Base-by-base conservation (phyloP, 2,329 filamentous ascomycete genomes). In the Periglandula ipomoeae region DNA sequence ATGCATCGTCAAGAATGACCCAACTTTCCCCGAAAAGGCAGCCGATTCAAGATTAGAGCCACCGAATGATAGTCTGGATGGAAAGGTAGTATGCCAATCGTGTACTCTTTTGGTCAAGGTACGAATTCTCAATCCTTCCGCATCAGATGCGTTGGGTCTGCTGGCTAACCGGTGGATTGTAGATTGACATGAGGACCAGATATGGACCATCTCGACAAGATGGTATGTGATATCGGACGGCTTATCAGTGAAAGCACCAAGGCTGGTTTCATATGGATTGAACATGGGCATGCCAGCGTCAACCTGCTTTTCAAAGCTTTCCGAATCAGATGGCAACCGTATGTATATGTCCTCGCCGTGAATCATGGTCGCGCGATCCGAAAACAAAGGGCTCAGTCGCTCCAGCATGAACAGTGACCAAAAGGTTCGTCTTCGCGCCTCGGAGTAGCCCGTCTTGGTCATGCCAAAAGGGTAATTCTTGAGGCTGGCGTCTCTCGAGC, bases 371-470 rank as follows among this genome's bases (percentile, higher is more conserved):
- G 72, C 64, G 2, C 74, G 71, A 2, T 72, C 69, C 1, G 74
- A 73, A 46, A 74, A 81, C 51, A 81, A 74, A 13, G 76, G 76
- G 43, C 78, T 81, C 52, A 84, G 77, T 43, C 82, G 76, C 65
- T 89, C 85, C 62, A 86, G 74, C 56, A 87, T 67, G 55, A 83
- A 86, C 46, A 80, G 75, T 24, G 81, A 78, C 84, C 84, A 89
- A 58, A 87, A 84, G 0, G 83, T 87, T 49, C 85, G 73, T 53
- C 84, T 74, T 51, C 80, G 75, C 56, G 82, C 83, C 64, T 89
- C 85, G 22, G 76, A 74, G 55, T 82, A 76, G 26, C 76, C 78
- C 44, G 65, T 64, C 50, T 70, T 73, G 55, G 74, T 77, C 53
- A 86, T 70, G 19, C 73, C 77, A 57, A 79, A 82, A 4, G 79